Percentiles rank a stretch among this genome's conserved stretches.
These are phyloP conservation scores for Thermothelomyces thermophilus DNA, from an alignment of 2,329 filamentous ascomycete species.

Conservation along the genomic window DNA sequence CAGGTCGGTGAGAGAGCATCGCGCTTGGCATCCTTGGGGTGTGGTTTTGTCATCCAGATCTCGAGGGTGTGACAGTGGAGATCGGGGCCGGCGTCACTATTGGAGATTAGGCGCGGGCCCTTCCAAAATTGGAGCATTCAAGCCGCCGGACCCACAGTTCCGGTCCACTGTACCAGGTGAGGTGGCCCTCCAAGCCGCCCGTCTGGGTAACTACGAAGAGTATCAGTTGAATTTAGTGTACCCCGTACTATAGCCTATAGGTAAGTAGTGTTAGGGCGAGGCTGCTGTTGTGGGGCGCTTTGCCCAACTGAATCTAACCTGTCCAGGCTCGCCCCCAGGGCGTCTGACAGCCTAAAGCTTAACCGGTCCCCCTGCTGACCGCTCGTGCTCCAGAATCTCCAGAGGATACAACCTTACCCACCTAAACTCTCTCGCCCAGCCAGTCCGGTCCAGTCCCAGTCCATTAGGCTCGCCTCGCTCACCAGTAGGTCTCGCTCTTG, in stretches of 20 bases:
- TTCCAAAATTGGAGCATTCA: not conserved
- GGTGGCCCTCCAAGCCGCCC: not conserved
- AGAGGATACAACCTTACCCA: too few relatives aligned
- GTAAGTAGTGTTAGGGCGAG: not conserved
- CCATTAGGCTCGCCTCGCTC: too few relatives aligned
- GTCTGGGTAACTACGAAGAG: too few relatives aligned
- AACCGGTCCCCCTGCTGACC: not conserved
- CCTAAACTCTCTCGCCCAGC: too few relatives aligned
- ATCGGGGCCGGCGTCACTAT: not conserved
- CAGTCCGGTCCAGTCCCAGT: not conserved
- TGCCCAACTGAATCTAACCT: not conserved
- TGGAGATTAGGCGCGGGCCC: not conserved
- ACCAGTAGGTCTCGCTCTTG: too few relatives aligned
- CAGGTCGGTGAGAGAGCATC: too few relatives aligned
- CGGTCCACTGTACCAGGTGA: too few relatives aligned
- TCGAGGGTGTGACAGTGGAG: not conserved
- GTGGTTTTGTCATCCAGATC: not conserved
- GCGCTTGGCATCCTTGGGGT: too few relatives aligned
- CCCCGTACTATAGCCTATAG: too few relatives aligned
- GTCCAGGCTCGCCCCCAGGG: not conserved
- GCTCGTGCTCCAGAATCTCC: not conserved
- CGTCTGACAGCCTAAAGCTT: conserved; percentile 1
- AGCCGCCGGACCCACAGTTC: not conserved
- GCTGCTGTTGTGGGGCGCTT: not conserved
- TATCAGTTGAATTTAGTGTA: too few relatives aligned